Percentiles rank a stretch among this genome's conserved stretches.
These are phyloP conservation scores for Mucor saturninus DNA, from an alignment of 371 early-diverging fungal species.

Conservation along the genomic window DNA sequence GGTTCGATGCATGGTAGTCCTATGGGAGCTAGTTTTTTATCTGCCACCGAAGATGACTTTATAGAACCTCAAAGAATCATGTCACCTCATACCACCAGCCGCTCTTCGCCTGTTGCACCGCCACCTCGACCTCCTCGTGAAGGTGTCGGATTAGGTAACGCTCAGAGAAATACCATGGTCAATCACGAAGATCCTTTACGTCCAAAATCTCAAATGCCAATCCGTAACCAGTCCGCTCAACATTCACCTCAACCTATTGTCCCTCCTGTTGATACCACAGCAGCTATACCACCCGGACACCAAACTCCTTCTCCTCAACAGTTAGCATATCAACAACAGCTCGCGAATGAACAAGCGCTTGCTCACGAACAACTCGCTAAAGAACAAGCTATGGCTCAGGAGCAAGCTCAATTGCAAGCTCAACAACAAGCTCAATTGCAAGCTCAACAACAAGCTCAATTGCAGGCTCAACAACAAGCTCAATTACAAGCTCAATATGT, in stretches of 20 bases:
- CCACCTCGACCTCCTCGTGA: slow-evolving; percentile 59
- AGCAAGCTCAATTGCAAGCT: slow-evolving; percentile 1
- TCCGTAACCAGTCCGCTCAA: slow-evolving; percentile 8
- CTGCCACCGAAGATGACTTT: not conserved
- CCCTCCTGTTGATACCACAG: not conserved
- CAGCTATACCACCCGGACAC: not conserved
- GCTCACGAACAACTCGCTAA: not conserved
- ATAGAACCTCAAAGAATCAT: slow-evolving; percentile 9
- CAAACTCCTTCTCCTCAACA: not conserved
- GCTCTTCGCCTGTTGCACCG: slow-evolving; percentile 22
- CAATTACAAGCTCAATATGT: slow-evolving; percentile 2
- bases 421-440: slow-evolving; percentile 1
- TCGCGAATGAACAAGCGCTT: not conserved
- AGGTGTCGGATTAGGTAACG: slow-evolving; percentile 44
- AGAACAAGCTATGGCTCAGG: not conserved
- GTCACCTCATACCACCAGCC: slow-evolving; percentile 5
- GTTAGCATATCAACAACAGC: not conserved
- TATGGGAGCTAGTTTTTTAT: not conserved
- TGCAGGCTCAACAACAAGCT: not conserved
- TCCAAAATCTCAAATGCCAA: slow-evolving; percentile 28
- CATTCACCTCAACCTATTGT: slow-evolving; percentile 1
- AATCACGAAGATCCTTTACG: slow-evolving; percentile 7
- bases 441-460: slow-evolving; percentile 6
- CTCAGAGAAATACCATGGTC: slow-evolving; percentile 34
- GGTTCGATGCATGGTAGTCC: not conserved